Percentiles rank a stretch among this genome's conserved stretches.
Evolutionary conservation across 257 asterid species (phyloP).

Genomic region (Solanum tarapatanum): DNA sequence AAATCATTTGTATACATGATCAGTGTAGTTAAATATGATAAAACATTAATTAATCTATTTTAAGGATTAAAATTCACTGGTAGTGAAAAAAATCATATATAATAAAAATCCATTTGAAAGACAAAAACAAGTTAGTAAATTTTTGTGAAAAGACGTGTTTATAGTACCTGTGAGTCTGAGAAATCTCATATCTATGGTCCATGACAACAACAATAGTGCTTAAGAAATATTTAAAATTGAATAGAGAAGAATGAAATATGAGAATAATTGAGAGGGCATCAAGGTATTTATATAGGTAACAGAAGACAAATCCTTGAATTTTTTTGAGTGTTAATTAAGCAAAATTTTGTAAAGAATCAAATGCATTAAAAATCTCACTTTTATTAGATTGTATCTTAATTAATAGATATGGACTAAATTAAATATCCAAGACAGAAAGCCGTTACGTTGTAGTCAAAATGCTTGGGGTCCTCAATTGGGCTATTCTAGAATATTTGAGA

Average conservation of each 20-base stretch:
- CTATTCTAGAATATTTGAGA: background rate
- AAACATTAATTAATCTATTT: background rate
- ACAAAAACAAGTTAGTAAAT: background rate
- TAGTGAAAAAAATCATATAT: background rate
- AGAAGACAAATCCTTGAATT: background rate
- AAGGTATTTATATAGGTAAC: conserved; percentile 34
- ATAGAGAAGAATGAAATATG: background rate
- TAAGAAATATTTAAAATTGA: background rate
- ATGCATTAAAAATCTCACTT: background rate
- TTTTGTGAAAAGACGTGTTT: background rate
- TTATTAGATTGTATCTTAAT: background rate
- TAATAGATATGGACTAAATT: background rate
- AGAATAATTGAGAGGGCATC: conserved; percentile 1
- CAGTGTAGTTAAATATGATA: background rate
- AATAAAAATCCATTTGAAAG: background rate
- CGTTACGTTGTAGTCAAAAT: background rate
- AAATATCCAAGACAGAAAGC: background rate
- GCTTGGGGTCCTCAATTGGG: background rate
- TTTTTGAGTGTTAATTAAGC: background rate
- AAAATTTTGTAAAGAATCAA: background rate
- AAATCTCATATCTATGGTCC: conserved; percentile 49
- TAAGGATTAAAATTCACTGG: background rate
- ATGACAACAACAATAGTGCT: conserved; percentile 12
- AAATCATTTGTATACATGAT: background rate
- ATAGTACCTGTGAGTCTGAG: conserved; percentile 34